Conservation (phyloP, 805 yeast species). For the Spathaspora gorwiae region DNA sequence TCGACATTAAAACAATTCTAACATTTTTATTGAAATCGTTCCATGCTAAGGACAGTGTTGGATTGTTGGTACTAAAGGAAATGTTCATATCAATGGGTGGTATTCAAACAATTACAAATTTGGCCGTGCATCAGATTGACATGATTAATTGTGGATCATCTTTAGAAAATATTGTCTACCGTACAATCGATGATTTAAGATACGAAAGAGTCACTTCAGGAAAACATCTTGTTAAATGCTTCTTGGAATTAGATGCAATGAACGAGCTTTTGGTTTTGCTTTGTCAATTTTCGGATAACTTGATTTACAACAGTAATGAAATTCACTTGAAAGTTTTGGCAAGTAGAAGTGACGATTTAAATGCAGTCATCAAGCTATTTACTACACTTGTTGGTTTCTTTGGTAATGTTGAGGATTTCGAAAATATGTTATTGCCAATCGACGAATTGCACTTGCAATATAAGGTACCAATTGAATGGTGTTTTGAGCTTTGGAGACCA, state of each 20-base stretch:
- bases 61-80: constrained; percentile 62
- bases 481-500: constrained; percentile 74
- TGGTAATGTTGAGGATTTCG: constrained; percentile 30
- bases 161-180: constrained; percentile 52
- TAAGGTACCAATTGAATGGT: constrained; percentile 55
- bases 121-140: constrained; percentile 61
- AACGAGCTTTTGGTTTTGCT: constrained; percentile 67
- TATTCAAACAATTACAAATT: constrained; percentile 61
- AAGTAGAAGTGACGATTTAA: constrained; percentile 66
- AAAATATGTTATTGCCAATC: constrained; percentile 35
- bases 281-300: constrained; percentile 42
- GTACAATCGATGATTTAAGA: constrained; percentile 58
- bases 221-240: constrained; percentile 40
- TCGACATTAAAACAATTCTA: constrained; percentile 62
- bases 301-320: constrained; percentile 28
- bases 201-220: constrained; percentile 46
- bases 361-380: constrained; percentile 61
- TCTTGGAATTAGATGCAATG: constrained; percentile 41
- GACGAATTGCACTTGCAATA: constrained; percentile 38
- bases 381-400: constrained; percentile 55
- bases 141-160: constrained; percentile 60
- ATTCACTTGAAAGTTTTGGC: constrained; percentile 69
- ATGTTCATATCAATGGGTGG: constrained; percentile 75
- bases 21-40: constrained; percentile 58
- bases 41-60: constrained; percentile 53